phyloP scores from a whole-genome alignment of 2,329 filamentous ascomycete species.

The Alternaria viburni region DNA sequence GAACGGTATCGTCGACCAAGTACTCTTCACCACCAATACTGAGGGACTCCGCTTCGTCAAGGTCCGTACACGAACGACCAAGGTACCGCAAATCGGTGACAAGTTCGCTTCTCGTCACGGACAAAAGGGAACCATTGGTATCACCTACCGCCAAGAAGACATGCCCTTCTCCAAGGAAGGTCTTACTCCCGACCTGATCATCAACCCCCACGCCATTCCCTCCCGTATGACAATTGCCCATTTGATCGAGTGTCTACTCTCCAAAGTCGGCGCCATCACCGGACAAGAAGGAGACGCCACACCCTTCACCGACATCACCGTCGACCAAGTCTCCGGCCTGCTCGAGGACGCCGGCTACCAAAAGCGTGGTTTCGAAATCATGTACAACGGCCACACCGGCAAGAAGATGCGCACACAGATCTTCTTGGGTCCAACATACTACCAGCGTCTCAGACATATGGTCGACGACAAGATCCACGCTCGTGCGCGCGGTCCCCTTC shows the following conservation, averaged over 20 bases:
- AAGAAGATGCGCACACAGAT: slow-evolving; percentile 92
- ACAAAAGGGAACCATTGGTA: slow-evolving; percentile 98
- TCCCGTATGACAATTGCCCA: slow-evolving; percentile 99
- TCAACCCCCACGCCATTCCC: slow-evolving; percentile 99
- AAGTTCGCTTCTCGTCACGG: slow-evolving; percentile 99
- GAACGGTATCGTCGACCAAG: slow-evolving; percentile 93
- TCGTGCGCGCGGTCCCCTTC: slow-evolving; percentile 92
- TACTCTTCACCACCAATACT: slow-evolving; percentile 90
- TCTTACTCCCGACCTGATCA: slow-evolving; percentile 92
- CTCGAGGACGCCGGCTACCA: slow-evolving; percentile 92
- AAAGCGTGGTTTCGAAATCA: slow-evolving; percentile 94
- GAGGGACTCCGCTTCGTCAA: slow-evolving; percentile 97
- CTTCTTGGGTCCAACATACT: slow-evolving; percentile 97
- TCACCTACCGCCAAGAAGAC: slow-evolving; percentile 96
- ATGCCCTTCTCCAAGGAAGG: slow-evolving; percentile 98
- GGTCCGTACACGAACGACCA: slow-evolving; percentile 95
- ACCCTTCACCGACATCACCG: slow-evolving; percentile 96
- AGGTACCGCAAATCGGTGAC: slow-evolving; percentile 97
- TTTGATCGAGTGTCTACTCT: slow-evolving; percentile 98
- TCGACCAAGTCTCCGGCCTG: slow-evolving; percentile 87
- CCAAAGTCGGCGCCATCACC: slow-evolving; percentile 91
- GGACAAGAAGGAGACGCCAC: slow-evolving; percentile 97
- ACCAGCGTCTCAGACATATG: slow-evolving; percentile 98
- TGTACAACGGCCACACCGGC: slow-evolving; percentile 98
- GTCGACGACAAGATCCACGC: slow-evolving; percentile 99